These are phyloP conservation scores for Coniochaeta prunicola DNA, from an alignment of 2,329 filamentous ascomycete genomes.

Conservation along the genomic window DNA sequence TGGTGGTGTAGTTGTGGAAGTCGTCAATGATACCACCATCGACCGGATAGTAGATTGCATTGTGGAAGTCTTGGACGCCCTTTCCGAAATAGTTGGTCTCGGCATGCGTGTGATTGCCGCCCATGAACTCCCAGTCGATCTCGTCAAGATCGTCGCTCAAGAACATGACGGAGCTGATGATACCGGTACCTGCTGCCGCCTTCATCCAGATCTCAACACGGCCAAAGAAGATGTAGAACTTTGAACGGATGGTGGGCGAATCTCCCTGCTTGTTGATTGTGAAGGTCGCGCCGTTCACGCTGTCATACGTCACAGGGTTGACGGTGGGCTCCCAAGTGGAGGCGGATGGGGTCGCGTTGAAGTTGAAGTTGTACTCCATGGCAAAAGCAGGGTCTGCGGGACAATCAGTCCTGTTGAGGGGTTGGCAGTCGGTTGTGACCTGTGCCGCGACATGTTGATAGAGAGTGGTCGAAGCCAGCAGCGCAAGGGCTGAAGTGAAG, in stretches of 20 bases:
- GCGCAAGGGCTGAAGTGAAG: constrained; percentile 25
- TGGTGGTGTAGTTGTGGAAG: constrained; percentile 69
- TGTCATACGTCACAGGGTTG: constrained; percentile 55
- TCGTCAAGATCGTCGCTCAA: constrained; percentile 81
- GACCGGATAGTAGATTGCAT: constrained; percentile 52
- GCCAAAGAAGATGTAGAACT: constrained; percentile 83
- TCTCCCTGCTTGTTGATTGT: constrained; percentile 63
- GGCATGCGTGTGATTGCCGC: constrained; percentile 53
- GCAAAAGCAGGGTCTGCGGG: constrained; percentile 65
- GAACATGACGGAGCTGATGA: constrained; percentile 77
- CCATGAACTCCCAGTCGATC: constrained; percentile 81
- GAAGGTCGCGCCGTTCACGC: constrained; percentile 61
- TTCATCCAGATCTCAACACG: constrained; percentile 72
- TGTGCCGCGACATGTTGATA: constrained; percentile 55
- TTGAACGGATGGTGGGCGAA: constrained; percentile 70
- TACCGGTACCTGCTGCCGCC: constrained; percentile 65
- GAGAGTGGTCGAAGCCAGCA: constrained; percentile 28
- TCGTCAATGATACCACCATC: constrained; percentile 48
- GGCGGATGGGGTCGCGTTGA: constrained; percentile 54
- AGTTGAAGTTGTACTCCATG: constrained; percentile 53
- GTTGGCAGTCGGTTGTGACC: constrained; percentile 72
- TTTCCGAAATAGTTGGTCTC: constrained; percentile 78
- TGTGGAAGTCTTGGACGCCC: constrained; percentile 55
- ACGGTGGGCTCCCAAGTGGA: constrained; percentile 63
- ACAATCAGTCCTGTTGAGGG: constrained; percentile 60